Evolutionary conservation across 2,329 filamentous ascomycete genomes (phyloP).

Genomic region (Colletotrichum simmondsii): DNA sequence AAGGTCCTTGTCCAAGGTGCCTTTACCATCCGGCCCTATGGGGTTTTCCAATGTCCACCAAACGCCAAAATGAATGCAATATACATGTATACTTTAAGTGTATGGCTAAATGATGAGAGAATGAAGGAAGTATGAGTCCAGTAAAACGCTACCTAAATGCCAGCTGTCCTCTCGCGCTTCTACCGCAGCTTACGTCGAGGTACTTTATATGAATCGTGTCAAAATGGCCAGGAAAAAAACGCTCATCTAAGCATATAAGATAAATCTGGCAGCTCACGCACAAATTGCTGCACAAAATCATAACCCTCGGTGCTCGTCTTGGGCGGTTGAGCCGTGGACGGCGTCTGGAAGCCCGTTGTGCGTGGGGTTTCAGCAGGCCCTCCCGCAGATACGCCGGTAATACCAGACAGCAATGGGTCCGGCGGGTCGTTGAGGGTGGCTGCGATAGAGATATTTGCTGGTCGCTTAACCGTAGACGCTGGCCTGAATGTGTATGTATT

Average conservation of each 20-base stretch:
- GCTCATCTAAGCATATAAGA: constrained; percentile 57
- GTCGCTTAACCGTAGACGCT: constrained; percentile 21
- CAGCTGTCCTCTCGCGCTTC: background rate
- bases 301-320: constrained; percentile 41
- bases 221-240: background rate
- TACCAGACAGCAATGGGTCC: constrained; percentile 13
- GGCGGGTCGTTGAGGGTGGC: constrained; percentile 6
- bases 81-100: background rate
- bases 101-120: constrained; percentile 2
- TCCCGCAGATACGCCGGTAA: constrained; percentile 12
- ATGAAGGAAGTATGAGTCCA: background rate
- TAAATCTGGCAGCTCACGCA: constrained; percentile 53
- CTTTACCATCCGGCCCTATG: too few relatives aligned
- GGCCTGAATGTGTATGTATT: constrained; percentile 8
- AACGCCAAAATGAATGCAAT: constrained; percentile 24
- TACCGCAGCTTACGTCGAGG: background rate
- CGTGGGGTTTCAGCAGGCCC: constrained; percentile 10
- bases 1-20: background rate
- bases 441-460: constrained; percentile 17
- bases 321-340: constrained; percentile 6
- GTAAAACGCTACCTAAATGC: background rate
- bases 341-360: constrained; percentile 4
- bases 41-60: background rate
- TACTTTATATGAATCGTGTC: background rate
- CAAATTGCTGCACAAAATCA: constrained; percentile 45